Conservation (phyloP, 78 protist genomes). For the slime mould (Dictyostelium discoideum) region DNA sequence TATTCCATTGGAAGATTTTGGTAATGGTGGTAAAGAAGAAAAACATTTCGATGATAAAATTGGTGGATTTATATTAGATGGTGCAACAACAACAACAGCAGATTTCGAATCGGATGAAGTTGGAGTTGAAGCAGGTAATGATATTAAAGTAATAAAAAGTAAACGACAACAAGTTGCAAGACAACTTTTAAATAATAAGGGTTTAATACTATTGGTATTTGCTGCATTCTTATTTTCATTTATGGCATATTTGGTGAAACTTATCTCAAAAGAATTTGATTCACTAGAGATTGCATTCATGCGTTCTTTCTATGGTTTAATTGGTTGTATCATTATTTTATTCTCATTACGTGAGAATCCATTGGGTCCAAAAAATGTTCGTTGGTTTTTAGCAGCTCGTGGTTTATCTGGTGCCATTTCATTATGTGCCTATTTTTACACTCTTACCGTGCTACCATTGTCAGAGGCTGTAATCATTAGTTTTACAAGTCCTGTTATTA, state of each 20-base stretch:
- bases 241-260: constrained; percentile 51
- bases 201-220: not conserved
- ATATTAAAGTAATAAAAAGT: not conserved
- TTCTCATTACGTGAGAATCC: constrained; percentile 13
- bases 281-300: constrained; percentile 42
- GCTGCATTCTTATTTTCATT: constrained; percentile 35
- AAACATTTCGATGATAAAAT: not conserved
- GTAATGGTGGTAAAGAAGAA: not conserved
- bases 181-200: not conserved
- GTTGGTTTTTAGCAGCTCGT: not conserved
- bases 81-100: not conserved
- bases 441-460: constrained; percentile 24
- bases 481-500: constrained; percentile 55
- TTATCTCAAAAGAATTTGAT: not conserved
- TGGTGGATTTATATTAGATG: not conserved
- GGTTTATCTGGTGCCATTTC: constrained; percentile 59
- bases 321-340: constrained; percentile 37
- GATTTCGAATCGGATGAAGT: not conserved
- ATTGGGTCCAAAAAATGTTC: constrained; percentile 13
- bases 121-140: not conserved
- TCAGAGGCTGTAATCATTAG: constrained; percentile 50
- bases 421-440: constrained; percentile 27
- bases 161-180: not conserved
- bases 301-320: constrained; percentile 27
- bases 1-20: not conserved